These are phyloP conservation scores for Saccharomycopsis microspora DNA, from an alignment of 805 yeast species.

Conservation along the genomic window DNA sequence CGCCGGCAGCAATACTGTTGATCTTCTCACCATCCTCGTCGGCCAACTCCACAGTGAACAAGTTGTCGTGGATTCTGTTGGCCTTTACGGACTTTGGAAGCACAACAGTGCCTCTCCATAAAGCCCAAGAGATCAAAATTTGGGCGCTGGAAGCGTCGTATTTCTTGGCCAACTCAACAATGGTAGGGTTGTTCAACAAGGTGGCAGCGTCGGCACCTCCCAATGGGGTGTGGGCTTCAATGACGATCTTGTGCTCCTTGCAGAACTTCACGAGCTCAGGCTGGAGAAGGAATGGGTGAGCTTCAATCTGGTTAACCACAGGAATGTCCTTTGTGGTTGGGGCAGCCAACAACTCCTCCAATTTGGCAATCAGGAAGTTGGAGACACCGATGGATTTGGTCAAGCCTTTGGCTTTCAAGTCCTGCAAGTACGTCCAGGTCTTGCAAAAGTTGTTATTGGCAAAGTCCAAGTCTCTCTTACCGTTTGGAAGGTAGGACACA, in stretches of 20 bases:
- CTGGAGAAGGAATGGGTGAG: conserved; percentile 66
- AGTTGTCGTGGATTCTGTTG: conserved; percentile 30
- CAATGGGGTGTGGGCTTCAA: conserved; percentile 74
- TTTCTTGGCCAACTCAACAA: conserved; percentile 34
- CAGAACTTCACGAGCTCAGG: conserved; percentile 42
- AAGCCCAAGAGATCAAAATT: conserved; percentile 39
- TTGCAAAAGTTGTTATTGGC: conserved; percentile 33
- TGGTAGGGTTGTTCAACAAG: conserved; percentile 31
- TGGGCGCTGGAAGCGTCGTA: conserved; percentile 30
- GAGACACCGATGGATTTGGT: conserved; percentile 68
- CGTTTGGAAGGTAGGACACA: conserved; percentile 27
- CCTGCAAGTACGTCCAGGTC: conserved; percentile 57
- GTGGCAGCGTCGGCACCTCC: conserved; percentile 57
- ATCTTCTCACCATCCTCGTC: conserved; percentile 26
- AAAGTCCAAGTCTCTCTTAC: conserved; percentile 24
- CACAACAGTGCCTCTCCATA: conserved; percentile 36
- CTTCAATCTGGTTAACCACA: conserved; percentile 64
- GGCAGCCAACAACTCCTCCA: conserved; percentile 37
- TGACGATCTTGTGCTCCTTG: conserved; percentile 37
- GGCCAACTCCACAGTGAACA: conserved; percentile 24
- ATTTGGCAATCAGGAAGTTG: conserved; percentile 46
- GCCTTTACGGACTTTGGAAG: conserved; percentile 39
- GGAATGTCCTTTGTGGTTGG: conserved; percentile 46
- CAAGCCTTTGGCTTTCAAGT: conserved; percentile 40
- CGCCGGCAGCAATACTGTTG: conserved; percentile 19